Evolutionary conservation across 140 eudicot species (phyloP).

Genomic region (Erigeron philadelphicus): DNA sequence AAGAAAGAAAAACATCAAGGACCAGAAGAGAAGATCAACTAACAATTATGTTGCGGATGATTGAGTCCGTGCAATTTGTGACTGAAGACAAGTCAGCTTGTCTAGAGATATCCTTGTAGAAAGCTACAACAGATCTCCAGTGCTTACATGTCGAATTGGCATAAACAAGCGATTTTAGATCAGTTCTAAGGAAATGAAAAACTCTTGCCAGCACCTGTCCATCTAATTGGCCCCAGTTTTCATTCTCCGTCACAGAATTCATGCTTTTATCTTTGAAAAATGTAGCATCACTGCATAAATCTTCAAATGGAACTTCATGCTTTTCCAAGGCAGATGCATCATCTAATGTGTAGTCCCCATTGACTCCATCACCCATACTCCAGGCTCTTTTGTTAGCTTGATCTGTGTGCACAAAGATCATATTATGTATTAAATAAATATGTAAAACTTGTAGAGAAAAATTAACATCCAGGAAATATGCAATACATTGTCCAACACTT

Average conservation of each 20-base stretch:
- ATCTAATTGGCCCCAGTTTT: conserved; percentile 71
- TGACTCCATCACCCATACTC: conserved; percentile 43
- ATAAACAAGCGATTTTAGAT: conserved; percentile 64
- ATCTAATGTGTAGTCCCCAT: conserved; percentile 50
- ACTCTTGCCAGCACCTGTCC: conserved; percentile 69
- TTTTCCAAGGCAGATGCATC: conserved; percentile 28
- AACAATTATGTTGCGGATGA: conserved; percentile 60
- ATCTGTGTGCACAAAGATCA: conserved; percentile 33
- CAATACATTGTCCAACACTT: not conserved
- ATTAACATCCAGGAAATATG: not conserved
- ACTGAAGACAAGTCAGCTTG: conserved; percentile 62
- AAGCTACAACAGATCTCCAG: conserved; percentile 67
- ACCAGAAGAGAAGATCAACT: conserved; percentile 14
- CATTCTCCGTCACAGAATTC: conserved; percentile 28
- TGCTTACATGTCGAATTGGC: conserved; percentile 78
- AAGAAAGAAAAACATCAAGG: not conserved
- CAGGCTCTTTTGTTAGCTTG: conserved; percentile 53
- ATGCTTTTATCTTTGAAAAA: conserved; percentile 32
- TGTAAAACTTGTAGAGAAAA: not conserved
- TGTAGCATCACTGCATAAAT: conserved; percentile 55
- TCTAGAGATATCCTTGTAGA: conserved; percentile 56
- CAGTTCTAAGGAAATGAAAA: conserved; percentile 76
- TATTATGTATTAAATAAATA: not conserved
- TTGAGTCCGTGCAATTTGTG: conserved; percentile 60
- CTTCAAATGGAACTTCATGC: conserved; percentile 53